Conservation (phyloP, 2,329 filamentous ascomycete species). For the Tolypocladium album region DNA sequence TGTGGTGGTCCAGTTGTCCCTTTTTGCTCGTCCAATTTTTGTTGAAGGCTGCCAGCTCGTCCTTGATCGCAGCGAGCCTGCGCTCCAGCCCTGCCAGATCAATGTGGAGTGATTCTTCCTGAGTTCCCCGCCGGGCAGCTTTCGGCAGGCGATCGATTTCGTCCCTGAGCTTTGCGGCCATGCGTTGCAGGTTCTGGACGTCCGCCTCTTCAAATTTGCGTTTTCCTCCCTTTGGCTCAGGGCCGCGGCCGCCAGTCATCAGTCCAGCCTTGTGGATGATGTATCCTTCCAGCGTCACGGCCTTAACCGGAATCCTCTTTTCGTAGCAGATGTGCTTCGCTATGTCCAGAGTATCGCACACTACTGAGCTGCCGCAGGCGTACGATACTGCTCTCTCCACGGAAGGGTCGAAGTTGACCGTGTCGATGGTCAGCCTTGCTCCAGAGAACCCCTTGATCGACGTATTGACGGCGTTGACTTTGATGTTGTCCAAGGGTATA, state of each 20-base stretch:
- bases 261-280: constrained; percentile 94
- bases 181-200: constrained; percentile 70
- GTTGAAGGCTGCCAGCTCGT: constrained; percentile 68
- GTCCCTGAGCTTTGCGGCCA: constrained; percentile 63
- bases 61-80: constrained; percentile 57
- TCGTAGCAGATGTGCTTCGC: constrained; percentile 87
- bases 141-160: constrained; percentile 75
- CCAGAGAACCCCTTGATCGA: constrained; percentile 83
- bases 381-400: constrained; percentile 90
- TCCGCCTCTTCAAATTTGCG: constrained; percentile 85
- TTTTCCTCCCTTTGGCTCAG: constrained; percentile 61
- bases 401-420: constrained; percentile 82
- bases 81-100: constrained; percentile 74
- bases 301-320: constrained; percentile 77
- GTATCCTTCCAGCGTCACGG: constrained; percentile 88
- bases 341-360: constrained; percentile 78
- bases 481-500: constrained; percentile 93
- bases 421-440: constrained; percentile 85
- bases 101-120: constrained; percentile 71
- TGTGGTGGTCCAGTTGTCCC: constrained; percentile 65
- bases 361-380: constrained; percentile 87
- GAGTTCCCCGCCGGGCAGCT: constrained; percentile 60
- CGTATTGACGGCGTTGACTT: constrained; percentile 82
- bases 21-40: constrained; percentile 78
- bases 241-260: constrained; percentile 89